A percentile compares a stretch with the other conserved stretches of the same genome.
These are phyloP conservation scores for Elsinoe perseae DNA, from an alignment of 2,329 filamentous ascomycete species.

Conservation along the genomic window DNA sequence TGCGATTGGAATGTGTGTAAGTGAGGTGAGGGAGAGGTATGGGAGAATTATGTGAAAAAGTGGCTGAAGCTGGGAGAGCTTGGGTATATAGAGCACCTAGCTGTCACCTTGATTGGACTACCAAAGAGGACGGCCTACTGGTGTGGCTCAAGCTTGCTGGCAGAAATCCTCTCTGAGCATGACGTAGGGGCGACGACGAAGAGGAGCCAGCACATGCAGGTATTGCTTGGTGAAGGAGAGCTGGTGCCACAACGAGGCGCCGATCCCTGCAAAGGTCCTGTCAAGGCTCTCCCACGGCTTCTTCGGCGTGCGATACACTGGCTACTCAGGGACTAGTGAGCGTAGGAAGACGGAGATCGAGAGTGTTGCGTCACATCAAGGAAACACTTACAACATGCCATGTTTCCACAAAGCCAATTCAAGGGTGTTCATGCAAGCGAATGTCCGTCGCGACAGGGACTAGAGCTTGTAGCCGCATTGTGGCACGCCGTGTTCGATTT, in stretches of 20 bases:
- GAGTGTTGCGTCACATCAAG: constrained; percentile 14
- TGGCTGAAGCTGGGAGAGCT: constrained; percentile 13
- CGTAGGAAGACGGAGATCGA: not conserved
- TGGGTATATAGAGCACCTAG: constrained; percentile 13
- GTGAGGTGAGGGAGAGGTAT: constrained; percentile 14
- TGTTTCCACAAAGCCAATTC: constrained; percentile 7
- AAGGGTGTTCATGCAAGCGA: constrained; percentile 11
- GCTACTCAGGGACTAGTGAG: not conserved
- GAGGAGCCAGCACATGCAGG: not conserved
- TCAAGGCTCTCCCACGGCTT: not conserved
- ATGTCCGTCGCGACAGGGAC: not conserved
- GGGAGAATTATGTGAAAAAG: constrained; percentile 3
- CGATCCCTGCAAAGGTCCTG: not conserved
- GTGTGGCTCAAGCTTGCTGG: constrained; percentile 12
- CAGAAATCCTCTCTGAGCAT: not conserved
- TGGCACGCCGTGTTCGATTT: constrained; percentile 3
- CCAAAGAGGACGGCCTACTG: not conserved
- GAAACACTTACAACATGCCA: not conserved
- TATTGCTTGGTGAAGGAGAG: not conserved
- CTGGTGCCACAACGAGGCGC: constrained; percentile 1
- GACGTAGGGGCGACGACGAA: constrained; percentile 4
- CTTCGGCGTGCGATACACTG: not conserved
- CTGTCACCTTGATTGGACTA: constrained; percentile 2
- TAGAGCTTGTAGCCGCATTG: constrained; percentile 1
- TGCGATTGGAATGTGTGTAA: constrained; percentile 29